These are phyloP conservation scores for Begonia fuchsioides DNA, from an alignment of 306 rosid species.

Conservation along the genomic window DNA sequence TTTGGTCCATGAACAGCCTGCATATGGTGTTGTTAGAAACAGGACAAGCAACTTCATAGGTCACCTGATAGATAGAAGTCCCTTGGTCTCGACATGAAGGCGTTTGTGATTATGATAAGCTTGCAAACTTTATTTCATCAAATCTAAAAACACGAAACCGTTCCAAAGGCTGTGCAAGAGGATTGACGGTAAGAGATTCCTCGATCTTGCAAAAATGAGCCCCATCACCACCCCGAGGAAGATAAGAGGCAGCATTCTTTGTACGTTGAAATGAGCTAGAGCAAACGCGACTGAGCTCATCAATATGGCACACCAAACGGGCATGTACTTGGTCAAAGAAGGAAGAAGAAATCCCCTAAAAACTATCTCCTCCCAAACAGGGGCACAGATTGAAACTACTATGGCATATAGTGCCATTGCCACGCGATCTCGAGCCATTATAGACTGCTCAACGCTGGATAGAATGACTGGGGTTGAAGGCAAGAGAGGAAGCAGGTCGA, in stretches of 20 bases:
- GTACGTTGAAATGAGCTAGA: slow-evolving; percentile 80
- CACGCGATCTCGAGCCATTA: slow-evolving; percentile 78
- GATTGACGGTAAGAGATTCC: slow-evolving; percentile 83
- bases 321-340: slow-evolving; percentile 87
- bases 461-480: slow-evolving; percentile 70
- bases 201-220: slow-evolving; percentile 61
- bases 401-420: slow-evolving; percentile 76
- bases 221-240: slow-evolving; percentile 96
- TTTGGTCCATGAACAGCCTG: no score
- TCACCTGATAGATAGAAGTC: no score
- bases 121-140: slow-evolving; percentile 37
- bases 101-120: no score
- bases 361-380: slow-evolving; percentile 94
- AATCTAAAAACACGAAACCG: slow-evolving; percentile 69
- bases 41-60: no score
- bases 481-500: slow-evolving; percentile 54
- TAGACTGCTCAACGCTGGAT: slow-evolving; percentile 88
- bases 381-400: slow-evolving; percentile 81
- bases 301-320: slow-evolving; percentile 80
- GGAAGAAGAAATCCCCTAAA: slow-evolving; percentile 93
- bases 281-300: slow-evolving; percentile 89
- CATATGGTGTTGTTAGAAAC: no score
- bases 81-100: no score
- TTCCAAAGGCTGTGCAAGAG: slow-evolving; percentile 98
- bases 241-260: slow-evolving; percentile 85